Percentiles rank a stretch among this genome's conserved stretches.
Evolutionary conservation across 371 early-diverging fungal genomes (phyloP).

Genomic region (Lichtheimia ramosa): DNA sequence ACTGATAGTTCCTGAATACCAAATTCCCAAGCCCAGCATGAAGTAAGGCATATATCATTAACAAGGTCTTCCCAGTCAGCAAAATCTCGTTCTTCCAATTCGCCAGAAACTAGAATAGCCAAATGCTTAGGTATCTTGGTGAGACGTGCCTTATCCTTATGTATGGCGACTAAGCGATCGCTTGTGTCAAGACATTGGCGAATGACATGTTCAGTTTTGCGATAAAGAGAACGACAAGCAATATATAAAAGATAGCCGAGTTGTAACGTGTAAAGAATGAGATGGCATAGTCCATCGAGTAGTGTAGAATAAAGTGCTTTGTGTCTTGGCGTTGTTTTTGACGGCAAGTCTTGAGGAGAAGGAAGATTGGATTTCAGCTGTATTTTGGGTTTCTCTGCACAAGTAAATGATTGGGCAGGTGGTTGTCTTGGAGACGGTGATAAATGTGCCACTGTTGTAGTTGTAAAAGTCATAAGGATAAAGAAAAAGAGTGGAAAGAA

Average conservation of each 20-base stretch:
- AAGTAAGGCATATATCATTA: conserved; percentile 30
- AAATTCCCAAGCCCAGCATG: conserved; percentile 49
- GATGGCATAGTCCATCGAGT: conserved; percentile 12
- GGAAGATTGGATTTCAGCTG: conserved; percentile 6
- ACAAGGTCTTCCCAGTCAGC: conserved; percentile 36
- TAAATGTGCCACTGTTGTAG: too few species aligned
- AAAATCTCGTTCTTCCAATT: conserved; percentile 26
- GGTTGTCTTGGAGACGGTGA: too few species aligned
- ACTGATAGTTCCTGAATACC: conserved; percentile 43
- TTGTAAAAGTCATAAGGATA: too few species aligned
- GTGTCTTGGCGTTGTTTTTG: not conserved
- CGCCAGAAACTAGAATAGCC: conserved; percentile 33
- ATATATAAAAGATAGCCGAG: conserved; percentile 26
- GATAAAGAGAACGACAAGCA: conserved; percentile 10
- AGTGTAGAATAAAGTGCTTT: not conserved
- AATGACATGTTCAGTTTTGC: not conserved
- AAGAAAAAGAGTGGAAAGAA: too few species aligned
- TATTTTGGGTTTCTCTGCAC: not conserved
- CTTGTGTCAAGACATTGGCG: not conserved
- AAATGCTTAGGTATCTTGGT: conserved; percentile 49
- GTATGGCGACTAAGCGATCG: conserved; percentile 14
- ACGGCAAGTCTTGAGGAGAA: not conserved
- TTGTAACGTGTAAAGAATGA: conserved; percentile 22
- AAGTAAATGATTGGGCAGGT: too few species aligned
- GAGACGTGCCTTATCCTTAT: conserved; percentile 29